phyloP scores from a whole-genome alignment of 345 rosid species.

The Diplotaxis tenuifolia region DNA sequence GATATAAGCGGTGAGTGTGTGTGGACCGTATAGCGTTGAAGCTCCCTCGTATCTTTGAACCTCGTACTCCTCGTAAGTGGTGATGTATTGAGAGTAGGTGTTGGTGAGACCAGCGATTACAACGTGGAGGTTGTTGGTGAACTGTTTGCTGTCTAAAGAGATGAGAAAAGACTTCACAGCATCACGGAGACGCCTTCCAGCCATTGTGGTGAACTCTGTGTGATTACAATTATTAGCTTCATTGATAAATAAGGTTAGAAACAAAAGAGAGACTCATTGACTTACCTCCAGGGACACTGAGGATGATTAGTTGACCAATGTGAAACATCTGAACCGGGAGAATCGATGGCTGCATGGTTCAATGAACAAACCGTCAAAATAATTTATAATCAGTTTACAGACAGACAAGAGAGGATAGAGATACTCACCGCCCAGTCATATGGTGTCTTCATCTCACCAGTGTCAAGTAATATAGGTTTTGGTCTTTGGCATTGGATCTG shows the following conservation, averaged over 20 bases:
- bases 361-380: constrained; percentile 1
- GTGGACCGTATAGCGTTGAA: constrained; percentile 81
- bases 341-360: constrained; percentile 70
- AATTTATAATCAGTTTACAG: not conserved
- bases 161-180: constrained; percentile 52
- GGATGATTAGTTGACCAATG: constrained; percentile 86
- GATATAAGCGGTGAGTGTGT: constrained; percentile 76
- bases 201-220: constrained; percentile 85
- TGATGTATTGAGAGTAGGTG: constrained; percentile 75
- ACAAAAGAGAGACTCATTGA: not conserved
- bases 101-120: constrained; percentile 44
- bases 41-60: constrained; percentile 99
- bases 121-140: constrained; percentile 42
- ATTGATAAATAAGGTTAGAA: not conserved
- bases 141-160: constrained; percentile 34
- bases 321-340: constrained; percentile 90
- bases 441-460: constrained; percentile 95
- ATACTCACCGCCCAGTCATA: constrained; percentile 94
- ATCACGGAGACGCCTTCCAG: constrained; percentile 97
- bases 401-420: not conserved
- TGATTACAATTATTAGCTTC: not conserved
- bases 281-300: constrained; percentile 93
- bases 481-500: constrained; percentile 86
- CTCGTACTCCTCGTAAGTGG: constrained; percentile 89
- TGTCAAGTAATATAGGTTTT: constrained; percentile 93